A percentile compares a stretch with the other conserved stretches of the same genome.
Evolutionary conservation across 768 basidiomycete genomes (phyloP).

Genomic region (Lanmaoa rubissima): DNA sequence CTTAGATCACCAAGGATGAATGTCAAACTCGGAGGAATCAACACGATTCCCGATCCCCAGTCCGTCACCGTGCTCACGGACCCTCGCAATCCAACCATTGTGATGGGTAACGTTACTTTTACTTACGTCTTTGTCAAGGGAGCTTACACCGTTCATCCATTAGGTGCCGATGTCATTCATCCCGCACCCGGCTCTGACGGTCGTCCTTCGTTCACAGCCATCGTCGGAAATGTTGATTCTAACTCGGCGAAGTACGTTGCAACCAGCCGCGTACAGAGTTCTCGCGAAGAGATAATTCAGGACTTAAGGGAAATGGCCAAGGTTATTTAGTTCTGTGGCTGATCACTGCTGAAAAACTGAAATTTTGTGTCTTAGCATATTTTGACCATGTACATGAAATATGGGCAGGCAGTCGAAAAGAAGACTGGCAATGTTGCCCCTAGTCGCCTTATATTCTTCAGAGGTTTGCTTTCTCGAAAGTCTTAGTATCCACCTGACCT

Average conservation of each 20-base stretch:
- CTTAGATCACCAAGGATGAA: conserved; percentile 54
- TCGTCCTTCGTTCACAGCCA: conserved; percentile 75
- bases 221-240: conserved; percentile 79
- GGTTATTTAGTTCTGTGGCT: conserved; percentile 31
- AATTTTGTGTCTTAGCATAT: conserved; percentile 40
- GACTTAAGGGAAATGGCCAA: conserved; percentile 65
- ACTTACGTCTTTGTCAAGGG: not conserved
- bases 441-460: conserved; percentile 73
- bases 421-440: conserved; percentile 44
- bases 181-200: conserved; percentile 78
- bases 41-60: conserved; percentile 68
- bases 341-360: conserved; percentile 11
- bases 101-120: conserved; percentile 56
- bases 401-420: conserved; percentile 55
- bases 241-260: conserved; percentile 69
- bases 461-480: conserved; percentile 43
- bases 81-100: conserved; percentile 69
- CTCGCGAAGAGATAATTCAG: conserved; percentile 74
- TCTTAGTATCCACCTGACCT: conserved; percentile 1
- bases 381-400: conserved; percentile 55
- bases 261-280: conserved; percentile 62
- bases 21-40: conserved; percentile 83
- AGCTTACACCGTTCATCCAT: conserved; percentile 2
- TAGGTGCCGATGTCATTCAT: conserved; percentile 82
- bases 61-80: conserved; percentile 67